phyloP scores from a whole-genome alignment of 2,329 filamentous ascomycete genomes.

The Aspergillus tubingensis region DNA sequence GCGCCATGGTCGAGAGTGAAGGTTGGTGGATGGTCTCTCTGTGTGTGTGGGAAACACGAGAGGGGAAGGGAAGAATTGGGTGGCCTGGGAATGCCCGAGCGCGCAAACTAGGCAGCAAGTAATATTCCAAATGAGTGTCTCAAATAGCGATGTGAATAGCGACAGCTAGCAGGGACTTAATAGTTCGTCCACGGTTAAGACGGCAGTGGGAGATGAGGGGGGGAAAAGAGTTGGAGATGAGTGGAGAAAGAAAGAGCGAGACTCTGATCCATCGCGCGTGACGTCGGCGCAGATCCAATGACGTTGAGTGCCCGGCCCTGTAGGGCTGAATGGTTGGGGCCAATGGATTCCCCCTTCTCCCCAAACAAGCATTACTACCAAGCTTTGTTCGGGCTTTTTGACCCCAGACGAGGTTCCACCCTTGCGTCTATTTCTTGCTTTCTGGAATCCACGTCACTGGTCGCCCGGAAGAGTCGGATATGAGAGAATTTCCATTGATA shows the following conservation, averaged over 20 bases:
- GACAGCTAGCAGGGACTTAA: neutral
- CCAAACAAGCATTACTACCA: slow-evolving; percentile 6
- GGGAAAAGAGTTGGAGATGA: neutral
- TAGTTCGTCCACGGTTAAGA: neutral
- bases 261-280: neutral
- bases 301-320: slow-evolving; percentile 2
- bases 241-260: neutral
- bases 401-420: neutral
- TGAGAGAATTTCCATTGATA: neutral
- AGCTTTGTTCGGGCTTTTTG: neutral
- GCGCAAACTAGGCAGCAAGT: neutral
- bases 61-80: neutral
- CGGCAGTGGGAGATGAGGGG: neutral
- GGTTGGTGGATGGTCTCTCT: neutral
- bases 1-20: neutral
- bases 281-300: neutral
- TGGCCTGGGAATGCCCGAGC: neutral
- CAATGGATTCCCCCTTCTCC: neutral
- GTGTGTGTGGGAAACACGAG: neutral
- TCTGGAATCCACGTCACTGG: neutral
- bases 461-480: neutral
- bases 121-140: neutral
- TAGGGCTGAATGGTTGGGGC: slow-evolving; percentile 2
- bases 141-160: neutral
- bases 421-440: neutral